phyloP scores from a whole-genome alignment of 495 filamentous ascomycete genomes.

The Podospora sp. region DNA sequence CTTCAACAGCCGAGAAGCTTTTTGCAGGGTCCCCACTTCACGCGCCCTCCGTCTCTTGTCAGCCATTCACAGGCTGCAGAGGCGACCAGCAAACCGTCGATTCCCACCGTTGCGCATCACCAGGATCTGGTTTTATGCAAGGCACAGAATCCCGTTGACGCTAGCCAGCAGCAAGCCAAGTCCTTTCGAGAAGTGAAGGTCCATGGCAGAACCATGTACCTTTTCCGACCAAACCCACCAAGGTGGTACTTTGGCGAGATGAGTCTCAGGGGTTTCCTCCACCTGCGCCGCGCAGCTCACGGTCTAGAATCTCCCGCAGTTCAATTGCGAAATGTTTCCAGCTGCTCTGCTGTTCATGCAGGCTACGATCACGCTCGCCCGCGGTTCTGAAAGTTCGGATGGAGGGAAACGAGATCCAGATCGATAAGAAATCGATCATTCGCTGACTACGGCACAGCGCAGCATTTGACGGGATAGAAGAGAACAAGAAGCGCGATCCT shows the following conservation, averaged over 20 bases:
- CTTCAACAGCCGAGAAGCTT: slow-evolving; percentile 14
- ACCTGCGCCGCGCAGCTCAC: not conserved
- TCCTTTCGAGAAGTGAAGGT: not conserved
- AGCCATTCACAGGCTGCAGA: slow-evolving; percentile 18
- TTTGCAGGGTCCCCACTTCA: slow-evolving; percentile 2
- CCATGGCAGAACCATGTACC: slow-evolving; percentile 1
- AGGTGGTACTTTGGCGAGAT: slow-evolving; percentile 21
- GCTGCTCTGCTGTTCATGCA: not conserved
- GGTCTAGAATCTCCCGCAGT: slow-evolving; percentile 1
- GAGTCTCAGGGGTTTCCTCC: slow-evolving; percentile 17
- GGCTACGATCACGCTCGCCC: not conserved
- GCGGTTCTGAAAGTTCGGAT: not conserved
- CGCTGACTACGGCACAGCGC: not conserved
- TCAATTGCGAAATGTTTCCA: not conserved
- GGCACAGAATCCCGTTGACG: slow-evolving; percentile 16
- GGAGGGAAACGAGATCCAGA: not conserved
- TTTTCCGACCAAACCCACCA: slow-evolving; percentile 11
- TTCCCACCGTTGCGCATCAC: slow-evolving; percentile 1
- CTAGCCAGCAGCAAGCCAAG: slow-evolving; percentile 12
- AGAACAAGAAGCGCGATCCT: not conserved
- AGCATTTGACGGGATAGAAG: not conserved
- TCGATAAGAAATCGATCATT: not conserved
- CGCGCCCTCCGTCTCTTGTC: not conserved
- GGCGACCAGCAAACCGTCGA: slow-evolving; percentile 5
- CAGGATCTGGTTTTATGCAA: slow-evolving; percentile 19